Evolutionary conservation across 306 rosid genomes (phyloP), one percentile per base, ranked within the genome.

Genomic region (Amphicarpaea edgeworthii): DNA sequence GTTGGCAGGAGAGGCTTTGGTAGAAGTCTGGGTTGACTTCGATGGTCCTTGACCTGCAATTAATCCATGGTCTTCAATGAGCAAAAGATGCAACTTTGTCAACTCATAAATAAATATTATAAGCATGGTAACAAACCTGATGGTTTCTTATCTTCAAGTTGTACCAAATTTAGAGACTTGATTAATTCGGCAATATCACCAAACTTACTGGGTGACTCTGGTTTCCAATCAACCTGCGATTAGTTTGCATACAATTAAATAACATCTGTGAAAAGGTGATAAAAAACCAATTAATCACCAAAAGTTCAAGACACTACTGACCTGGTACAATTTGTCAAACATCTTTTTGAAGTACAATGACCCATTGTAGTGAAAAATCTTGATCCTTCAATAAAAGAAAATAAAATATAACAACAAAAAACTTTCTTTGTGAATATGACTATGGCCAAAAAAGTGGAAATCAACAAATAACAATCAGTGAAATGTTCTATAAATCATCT

Each of bases 271-370:
- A 26, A 47, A 79, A 57, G 61, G 19, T 16, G 28, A 20, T 34
- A 49, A 17, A 41, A 75, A 37, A 74, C 59, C 37, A 46, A 26
- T 46, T 47, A 50, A 66, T 40, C 43, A n/a, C 34, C 72, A 37
- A 75, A 70, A 50, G 67, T 63, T 78, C 77, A 16, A 59, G 54
- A 76, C 68, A 76, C 61, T 26, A 69, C 92, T 79, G 67, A 92
- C 96, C 98, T 92, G 98, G 76, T 64, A 94, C 85, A 94, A 81
- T 86, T 88, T 94, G 84, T 92, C 96, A 85, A 94, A 90, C 97
- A 90, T 92, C 86, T 87, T 90, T 87, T 92, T 88, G 86, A 85
- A 94, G 91, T 76, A 90, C 76, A 92, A 81, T 3, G 90, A 83
- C 46, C 98, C 98, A 26, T 94, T 86, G 82, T 82, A 76, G 88